Evolutionary conservation across 2,329 filamentous ascomycete genomes (phyloP), one percentile per base, ranked within the genome.

Genomic region (Phoma sp.): DNA sequence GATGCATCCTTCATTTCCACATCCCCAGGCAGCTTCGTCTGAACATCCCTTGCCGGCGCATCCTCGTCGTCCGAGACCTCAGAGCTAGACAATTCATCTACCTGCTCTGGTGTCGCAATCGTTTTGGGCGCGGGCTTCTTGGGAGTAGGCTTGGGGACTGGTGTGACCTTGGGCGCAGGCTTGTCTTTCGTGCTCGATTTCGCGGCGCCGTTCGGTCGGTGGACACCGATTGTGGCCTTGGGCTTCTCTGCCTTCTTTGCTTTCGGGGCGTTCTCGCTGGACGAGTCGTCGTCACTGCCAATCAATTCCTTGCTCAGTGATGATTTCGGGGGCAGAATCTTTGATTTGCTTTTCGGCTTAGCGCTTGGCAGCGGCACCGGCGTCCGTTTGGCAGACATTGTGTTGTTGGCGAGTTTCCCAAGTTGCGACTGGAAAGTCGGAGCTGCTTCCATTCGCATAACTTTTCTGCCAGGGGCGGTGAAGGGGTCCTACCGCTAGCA

Each of bases 231-330:
- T 9, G 58, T 68, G 2, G 64, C 64, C 54, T 64, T 58, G 7
- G 65, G 52, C 55, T 66, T 71, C 37, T 51, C 54, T 49, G 45
- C 39, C 57, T 57, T 54, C 35, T 59, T 62, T 22, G 60, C 25
- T 45, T 57, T 57, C 9, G 59, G 53, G 36, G 57, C 36, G 32
- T 43, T 59, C 45, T 71, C 69, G 33, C 38, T 56, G 29, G 60
- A 55, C 22, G 69, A 71, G 52, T 73, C 67, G 61, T 72, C 70
- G 54, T 70, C 70, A 47, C 66, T 68, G 14, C 58, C 61, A 10
- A 77, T 55, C 14, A 70, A 64, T 63, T 77, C 75, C 48, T 69
- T 61, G 60, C 74, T 76, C 61, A 74, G 59, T 45, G 55, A 52
- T 35, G 60, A 33, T 60, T 68, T 71, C 39, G 65, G 55, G 38